Base-by-base conservation (phyloP, 306 rosid species). In the Cicer yamashitae region DNA sequence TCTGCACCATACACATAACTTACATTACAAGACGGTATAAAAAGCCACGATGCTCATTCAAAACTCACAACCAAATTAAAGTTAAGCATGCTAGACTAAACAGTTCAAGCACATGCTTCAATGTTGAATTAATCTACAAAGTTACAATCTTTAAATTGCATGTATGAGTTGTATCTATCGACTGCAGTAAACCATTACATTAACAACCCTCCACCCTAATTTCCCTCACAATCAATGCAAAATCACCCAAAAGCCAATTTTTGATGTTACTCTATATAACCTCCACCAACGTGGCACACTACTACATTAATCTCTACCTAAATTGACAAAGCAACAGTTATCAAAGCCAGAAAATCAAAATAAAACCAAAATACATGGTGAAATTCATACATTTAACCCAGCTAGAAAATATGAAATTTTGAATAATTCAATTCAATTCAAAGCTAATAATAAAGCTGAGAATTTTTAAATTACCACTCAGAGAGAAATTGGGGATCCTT, bases 1-100 rank as follows among this genome's bases (percentile, higher is more conserved):
- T 82, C 91, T 86, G 87, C 87, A 85, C 54, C 61, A 78, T 15
- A 58, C 69, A 77, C 51, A 70, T 78, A 74, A 81, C 83, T 62
- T 77, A 75, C 34, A 38, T 81, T 75, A 83, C 75, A 74, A 83
- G 77, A 48, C 62, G 71, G 48, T 47, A 61, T 78, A 64, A 70
- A 6, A 6, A 44, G 54, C 63, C 52, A 59, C 43, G 73, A 6
- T 50, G 68, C 78, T 47, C 65, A 64, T 13, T 20, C 39, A 18
- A 80, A 45, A 54, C 41, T 10, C 22, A 13, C 50, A 73, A 64
- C 9, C 20, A 52, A 65, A 46, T 40, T 51, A 74, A 37, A 69
- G 45, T 34, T 17, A 20, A 72, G 64, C 20, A 56, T 43, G 38
- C 10, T 52, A 69, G 14, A 65, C 71, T 58, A 67, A 76, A 57